Conservation (phyloP, 2,329 filamentous ascomycete genomes). For the Whalleya microplaca region DNA sequence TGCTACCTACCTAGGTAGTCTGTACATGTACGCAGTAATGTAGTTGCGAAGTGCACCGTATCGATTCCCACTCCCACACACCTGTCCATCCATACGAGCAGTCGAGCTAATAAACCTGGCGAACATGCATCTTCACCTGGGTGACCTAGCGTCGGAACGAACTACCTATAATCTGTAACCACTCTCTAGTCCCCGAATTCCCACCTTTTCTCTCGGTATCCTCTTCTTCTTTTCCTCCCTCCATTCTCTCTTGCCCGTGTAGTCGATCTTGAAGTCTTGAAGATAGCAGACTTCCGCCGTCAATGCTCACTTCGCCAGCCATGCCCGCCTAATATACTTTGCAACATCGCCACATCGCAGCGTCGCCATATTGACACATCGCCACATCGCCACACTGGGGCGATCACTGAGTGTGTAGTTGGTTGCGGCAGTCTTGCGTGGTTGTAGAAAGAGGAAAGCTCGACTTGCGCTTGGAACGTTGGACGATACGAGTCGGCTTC, state of each 20-base stretch:
- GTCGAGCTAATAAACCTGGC: conserved; percentile 10
- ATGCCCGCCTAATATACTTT: not conserved
- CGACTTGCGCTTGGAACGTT: not conserved
- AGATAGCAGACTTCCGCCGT: not conserved
- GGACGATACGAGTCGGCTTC: not conserved
- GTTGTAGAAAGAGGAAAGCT: not conserved
- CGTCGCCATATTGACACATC: too few species aligned
- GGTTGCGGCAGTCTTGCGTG: not conserved
- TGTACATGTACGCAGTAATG: too few species aligned
- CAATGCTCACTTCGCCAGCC: not conserved
- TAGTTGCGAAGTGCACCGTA: not conserved
- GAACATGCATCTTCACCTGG: conserved; percentile 24
- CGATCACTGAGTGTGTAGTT: not conserved
- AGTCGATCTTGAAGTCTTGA: not conserved
- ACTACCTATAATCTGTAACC: conserved; percentile 26
- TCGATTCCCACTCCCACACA: not conserved
- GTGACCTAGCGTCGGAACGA: conserved; percentile 36
- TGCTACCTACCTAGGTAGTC: too few species aligned
- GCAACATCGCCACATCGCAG: not conserved
- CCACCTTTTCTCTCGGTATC: conserved; percentile 28
- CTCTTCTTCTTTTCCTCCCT: conserved; percentile 13
- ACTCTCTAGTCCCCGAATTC: conserved; percentile 24
- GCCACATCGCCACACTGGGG: not conserved
- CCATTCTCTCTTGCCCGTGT: conserved; percentile 4
- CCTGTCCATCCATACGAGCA: too few species aligned